Percentiles rank a stretch among this genome's conserved stretches.
Conservation (phyloP, 129 eudicot genomes). For the Lonicera japonica region DNA sequence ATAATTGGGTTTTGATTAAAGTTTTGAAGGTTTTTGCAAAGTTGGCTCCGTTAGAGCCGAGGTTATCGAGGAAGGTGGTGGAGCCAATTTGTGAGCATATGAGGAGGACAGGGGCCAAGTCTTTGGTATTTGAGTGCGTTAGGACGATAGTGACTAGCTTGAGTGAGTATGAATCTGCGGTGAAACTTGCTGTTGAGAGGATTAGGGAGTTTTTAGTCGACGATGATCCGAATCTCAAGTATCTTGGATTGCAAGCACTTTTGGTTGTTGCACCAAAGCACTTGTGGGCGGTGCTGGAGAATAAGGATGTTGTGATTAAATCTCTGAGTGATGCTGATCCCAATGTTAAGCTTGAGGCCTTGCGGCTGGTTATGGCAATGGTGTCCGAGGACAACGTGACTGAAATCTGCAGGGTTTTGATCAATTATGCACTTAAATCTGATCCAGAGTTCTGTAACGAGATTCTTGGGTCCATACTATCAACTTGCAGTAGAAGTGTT, state of each 20-base stretch:
- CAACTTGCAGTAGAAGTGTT: conserved; percentile 56
- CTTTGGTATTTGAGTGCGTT: conserved; percentile 87
- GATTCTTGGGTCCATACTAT: conserved; percentile 60
- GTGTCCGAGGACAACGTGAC: conserved; percentile 78
- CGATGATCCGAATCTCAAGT: conserved; percentile 78
- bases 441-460: conserved; percentile 89
- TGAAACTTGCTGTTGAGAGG: conserved; percentile 73
- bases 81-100: conserved; percentile 80
- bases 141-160: conserved; percentile 65
- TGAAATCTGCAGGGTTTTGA: conserved; percentile 76
- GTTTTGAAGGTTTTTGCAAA: conserved; percentile 73
- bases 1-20: conserved; percentile 90
- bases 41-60: conserved; percentile 70
- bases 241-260: conserved; percentile 85
- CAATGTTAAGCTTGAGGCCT: conserved; percentile 69
- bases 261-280: conserved; percentile 44
- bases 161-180: conserved; percentile 63
- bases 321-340: conserved; percentile 78
- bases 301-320: conserved; percentile 73
- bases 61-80: conserved; percentile 70
- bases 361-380: conserved; percentile 79
- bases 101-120: conserved; percentile 70
- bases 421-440: conserved; percentile 73
- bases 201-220: conserved; percentile 68
- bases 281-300: conserved; percentile 78